Evolutionary conservation across 2,329 filamentous ascomycete species (phyloP).

Genomic region (Colletotrichum ledebouriae): DNA sequence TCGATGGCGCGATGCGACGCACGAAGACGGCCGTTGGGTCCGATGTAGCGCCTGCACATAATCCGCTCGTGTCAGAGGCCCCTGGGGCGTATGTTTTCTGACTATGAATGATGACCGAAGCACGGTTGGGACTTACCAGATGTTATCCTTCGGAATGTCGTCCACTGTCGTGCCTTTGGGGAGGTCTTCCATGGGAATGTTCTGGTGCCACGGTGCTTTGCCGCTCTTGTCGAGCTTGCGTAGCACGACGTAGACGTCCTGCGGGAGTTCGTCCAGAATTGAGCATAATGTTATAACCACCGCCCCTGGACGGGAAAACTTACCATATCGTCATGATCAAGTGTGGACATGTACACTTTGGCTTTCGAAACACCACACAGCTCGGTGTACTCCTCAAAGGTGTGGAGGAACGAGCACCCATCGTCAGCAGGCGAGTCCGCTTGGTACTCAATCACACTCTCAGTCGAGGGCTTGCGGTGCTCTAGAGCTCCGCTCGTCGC

Average conservation of each 20-base stretch:
- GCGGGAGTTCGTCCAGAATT: not conserved
- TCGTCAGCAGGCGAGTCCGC: not conserved
- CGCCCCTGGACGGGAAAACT: not conserved
- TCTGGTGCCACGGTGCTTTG: not conserved
- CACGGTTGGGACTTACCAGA: not conserved
- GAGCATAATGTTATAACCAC: not conserved
- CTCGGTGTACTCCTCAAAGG: not conserved
- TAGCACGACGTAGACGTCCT: slow-evolving; percentile 9
- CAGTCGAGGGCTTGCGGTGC: not conserved
- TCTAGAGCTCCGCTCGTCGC: not conserved
- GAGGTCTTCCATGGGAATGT: not conserved
- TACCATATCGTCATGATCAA: slow-evolving; percentile 3
- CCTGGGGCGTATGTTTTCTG: too few relatives aligned
- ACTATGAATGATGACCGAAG: not conserved
- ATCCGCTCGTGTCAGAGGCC: rapidly evolving
- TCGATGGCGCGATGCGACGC: not conserved
- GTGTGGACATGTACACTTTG: not conserved
- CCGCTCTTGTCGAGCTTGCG: slow-evolving; percentile 9
- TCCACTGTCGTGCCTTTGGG: not conserved
- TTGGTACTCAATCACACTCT: not conserved
- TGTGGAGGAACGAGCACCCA: slow-evolving; percentile 1
- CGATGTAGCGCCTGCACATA: not conserved
- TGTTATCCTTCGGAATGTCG: not conserved
- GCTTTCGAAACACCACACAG: slow-evolving; percentile 1
- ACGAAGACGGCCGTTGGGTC: slow-evolving; percentile 8